Conservation (phyloP, 306 rosid genomes). For the Pyrus betulifolia region DNA sequence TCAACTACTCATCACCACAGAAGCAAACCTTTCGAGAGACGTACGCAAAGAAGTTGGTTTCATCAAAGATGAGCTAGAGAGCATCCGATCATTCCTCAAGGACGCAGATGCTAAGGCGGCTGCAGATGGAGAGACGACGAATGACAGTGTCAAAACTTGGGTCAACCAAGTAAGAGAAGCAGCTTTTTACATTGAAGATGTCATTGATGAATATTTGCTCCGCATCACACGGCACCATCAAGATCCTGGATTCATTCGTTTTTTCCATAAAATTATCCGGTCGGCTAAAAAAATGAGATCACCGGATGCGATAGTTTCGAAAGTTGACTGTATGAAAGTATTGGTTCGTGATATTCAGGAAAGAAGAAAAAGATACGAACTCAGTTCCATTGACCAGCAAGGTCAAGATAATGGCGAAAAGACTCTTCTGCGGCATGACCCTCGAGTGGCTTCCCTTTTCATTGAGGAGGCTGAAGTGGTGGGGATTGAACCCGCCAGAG, state of each 20-base stretch:
- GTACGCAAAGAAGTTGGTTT: not conserved
- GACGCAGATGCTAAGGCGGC: not conserved
- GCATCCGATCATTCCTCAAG: not conserved
- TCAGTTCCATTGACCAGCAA: not conserved
- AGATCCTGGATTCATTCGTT: not conserved
- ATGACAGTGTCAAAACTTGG: not conserved
- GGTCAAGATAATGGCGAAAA: not conserved
- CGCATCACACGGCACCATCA: not conserved
- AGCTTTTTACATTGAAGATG: not conserved
- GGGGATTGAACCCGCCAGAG: slow-evolving; percentile 6
- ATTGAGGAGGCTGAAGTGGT: not conserved
- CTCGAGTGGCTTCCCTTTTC: slow-evolving; percentile 3
- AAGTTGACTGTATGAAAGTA: not conserved
- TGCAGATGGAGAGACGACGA: not conserved
- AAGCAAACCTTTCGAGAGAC: not conserved
- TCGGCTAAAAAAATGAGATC: not conserved
- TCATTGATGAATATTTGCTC: not conserved
- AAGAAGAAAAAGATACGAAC: not conserved
- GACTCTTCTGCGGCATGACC: not conserved
- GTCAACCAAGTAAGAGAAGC: not conserved
- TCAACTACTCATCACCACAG: not conserved
- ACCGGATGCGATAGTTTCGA: not conserved
- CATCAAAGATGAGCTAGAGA: not conserved
- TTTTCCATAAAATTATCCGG: not conserved
- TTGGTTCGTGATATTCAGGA: not conserved